phyloP scores from a whole-genome alignment of 2,329 filamentous ascomycete genomes.

The Venturia oleaginea region DNA sequence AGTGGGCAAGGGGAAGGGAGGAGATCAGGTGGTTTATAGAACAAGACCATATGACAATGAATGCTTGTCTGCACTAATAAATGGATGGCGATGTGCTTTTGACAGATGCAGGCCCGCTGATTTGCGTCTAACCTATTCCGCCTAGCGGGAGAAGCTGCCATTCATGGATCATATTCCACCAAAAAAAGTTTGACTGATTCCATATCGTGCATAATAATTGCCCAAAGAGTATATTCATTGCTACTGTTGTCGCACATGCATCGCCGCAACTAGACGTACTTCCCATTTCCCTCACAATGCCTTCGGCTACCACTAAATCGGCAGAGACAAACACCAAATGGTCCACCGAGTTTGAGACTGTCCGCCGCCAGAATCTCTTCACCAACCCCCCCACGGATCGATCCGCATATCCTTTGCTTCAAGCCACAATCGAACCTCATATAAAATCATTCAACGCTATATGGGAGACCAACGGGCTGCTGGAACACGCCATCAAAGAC shows the following conservation, averaged over 20 bases:
- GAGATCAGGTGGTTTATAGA: slow-evolving; percentile 2
- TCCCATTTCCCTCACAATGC: not conserved
- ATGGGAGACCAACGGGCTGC: slow-evolving; percentile 62
- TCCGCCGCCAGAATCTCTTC: slow-evolving; percentile 82
- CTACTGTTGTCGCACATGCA: not conserved
- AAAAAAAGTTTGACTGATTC: not conserved
- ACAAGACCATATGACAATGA: slow-evolving; percentile 11
- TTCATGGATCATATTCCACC: too few relatives aligned
- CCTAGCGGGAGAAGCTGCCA: too few relatives aligned
- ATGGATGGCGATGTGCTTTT: slow-evolving; percentile 1
- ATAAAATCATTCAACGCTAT: slow-evolving; percentile 93
- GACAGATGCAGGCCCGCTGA: not conserved
- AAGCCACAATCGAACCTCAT: slow-evolving; percentile 80
- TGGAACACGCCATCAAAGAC: slow-evolving; percentile 71
- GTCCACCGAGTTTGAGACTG: slow-evolving; percentile 77
- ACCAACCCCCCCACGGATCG: slow-evolving; percentile 77
- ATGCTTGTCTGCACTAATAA: slow-evolving; percentile 6
- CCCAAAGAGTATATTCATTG: not conserved
- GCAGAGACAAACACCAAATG: slow-evolving; percentile 37
- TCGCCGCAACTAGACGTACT: not conserved
- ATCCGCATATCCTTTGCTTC: slow-evolving; percentile 78
- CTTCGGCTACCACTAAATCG: slow-evolving; percentile 10
- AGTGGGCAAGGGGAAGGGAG: not conserved
- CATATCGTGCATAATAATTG: not conserved
- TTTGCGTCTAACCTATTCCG: not conserved